Evolutionary conservation across 805 yeast genomes (phyloP).

Genomic region (Allodekkera sacchari): DNA sequence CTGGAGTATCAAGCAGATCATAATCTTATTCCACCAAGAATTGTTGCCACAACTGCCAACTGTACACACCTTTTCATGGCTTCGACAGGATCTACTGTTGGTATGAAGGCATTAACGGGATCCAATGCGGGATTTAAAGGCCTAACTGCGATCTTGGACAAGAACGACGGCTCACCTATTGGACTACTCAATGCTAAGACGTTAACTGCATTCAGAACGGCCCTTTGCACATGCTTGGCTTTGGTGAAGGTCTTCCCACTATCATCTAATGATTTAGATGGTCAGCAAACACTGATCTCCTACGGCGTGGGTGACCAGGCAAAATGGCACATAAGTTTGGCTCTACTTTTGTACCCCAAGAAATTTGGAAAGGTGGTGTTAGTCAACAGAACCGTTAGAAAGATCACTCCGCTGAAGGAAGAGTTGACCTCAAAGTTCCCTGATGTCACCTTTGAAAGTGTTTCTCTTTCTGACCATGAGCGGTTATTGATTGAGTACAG

Average conservation of each 20-base stretch:
- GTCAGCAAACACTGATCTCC: conserved; percentile 24
- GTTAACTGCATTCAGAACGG: conserved; percentile 61
- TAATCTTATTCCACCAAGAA: conserved; percentile 45
- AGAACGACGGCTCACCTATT: conserved; percentile 37
- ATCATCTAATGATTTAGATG: conserved; percentile 11
- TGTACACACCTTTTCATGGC: conserved; percentile 59
- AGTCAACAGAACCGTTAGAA: conserved; percentile 34
- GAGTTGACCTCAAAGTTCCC: conserved; percentile 26
- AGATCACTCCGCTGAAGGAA: conserved; percentile 26
- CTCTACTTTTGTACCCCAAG: conserved; percentile 31
- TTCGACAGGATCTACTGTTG: conserved; percentile 46
- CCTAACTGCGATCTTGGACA: conserved; percentile 41
- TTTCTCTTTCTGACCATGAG: conserved; percentile 12
- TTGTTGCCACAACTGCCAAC: conserved; percentile 33
- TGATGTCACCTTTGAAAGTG: conserved; percentile 13
- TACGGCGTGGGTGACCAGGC: conserved; percentile 63
- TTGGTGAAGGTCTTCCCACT: conserved; percentile 29
- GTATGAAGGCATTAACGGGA: conserved; percentile 53
- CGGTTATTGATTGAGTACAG: conserved; percentile 21
- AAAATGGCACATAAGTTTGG: conserved; percentile 50
- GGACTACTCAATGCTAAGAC: conserved; percentile 53
- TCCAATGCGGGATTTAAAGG: conserved; percentile 56
- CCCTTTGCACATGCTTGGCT: conserved; percentile 45
- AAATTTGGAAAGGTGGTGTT: conserved; percentile 33
- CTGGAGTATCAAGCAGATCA: conserved; percentile 34